Percentiles rank a stretch among this genome's conserved stretches.
Evolutionary conservation across 208 protist genomes (phyloP).

Genomic region (Crithidia brevicula): DNA sequence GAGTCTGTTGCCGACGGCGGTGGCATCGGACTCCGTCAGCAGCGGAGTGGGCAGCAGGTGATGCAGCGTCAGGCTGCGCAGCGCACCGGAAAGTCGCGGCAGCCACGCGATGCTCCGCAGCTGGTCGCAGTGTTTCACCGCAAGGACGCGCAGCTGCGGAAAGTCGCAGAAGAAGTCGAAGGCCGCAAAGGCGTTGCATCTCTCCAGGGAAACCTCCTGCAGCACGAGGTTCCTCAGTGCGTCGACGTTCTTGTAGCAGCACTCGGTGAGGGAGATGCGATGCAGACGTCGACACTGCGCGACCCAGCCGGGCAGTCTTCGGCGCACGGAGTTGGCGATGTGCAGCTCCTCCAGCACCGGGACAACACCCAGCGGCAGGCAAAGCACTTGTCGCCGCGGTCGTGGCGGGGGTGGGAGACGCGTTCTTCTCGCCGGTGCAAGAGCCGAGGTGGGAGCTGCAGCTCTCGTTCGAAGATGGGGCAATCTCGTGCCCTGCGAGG

Average conservation of each 20-base stretch:
- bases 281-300: slow-evolving; percentile 2
- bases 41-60: not conserved
- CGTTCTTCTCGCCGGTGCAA: not conserved
- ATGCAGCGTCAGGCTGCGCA: slow-evolving; percentile 10
- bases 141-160: slow-evolving; percentile 4
- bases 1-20: not conserved
- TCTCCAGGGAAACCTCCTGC: slow-evolving; percentile 4
- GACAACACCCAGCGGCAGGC: not conserved
- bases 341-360: slow-evolving; percentile 31
- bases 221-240: not conserved
- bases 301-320: slow-evolving; percentile 20
- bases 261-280: slow-evolving; percentile 4
- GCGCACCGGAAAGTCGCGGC: slow-evolving; percentile 7
- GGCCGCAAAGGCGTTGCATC: slow-evolving; percentile 3
- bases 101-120: slow-evolving; percentile 21
- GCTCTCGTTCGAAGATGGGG: no score
- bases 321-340: slow-evolving; percentile 8
- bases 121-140: slow-evolving; percentile 6
- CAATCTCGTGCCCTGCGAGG: no score
- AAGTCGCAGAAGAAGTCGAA: slow-evolving; percentile 20
- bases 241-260: slow-evolving; percentile 5
- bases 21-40: not conserved
- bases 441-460: not conserved
- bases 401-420: slow-evolving; percentile 5
- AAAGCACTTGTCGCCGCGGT: not conserved